These are phyloP conservation scores for Sclerotinia spermophila DNA, from an alignment of 2,329 filamentous ascomycete species.

Conservation along the genomic window DNA sequence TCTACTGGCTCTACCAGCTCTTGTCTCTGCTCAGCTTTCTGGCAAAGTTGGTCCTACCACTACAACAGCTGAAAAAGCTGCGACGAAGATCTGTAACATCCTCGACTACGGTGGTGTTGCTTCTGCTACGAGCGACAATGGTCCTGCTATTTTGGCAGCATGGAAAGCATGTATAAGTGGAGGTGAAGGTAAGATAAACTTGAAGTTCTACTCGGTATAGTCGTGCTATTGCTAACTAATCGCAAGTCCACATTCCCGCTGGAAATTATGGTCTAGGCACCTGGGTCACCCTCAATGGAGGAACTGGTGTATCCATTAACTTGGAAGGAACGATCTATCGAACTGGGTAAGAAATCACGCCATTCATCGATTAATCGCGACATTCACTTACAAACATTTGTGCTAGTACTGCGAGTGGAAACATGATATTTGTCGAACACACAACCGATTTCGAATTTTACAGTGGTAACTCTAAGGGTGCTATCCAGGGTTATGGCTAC, in stretches of 20 bases:
- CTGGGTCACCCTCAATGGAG: slow-evolving; percentile 48
- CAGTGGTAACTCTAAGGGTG: slow-evolving; percentile 48
- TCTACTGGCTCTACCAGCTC: slow-evolving; percentile 15
- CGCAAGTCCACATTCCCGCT: slow-evolving; percentile 27
- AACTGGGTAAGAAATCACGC: slow-evolving; percentile 38
- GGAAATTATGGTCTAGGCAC: slow-evolving; percentile 48
- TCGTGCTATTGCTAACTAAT: background rate
- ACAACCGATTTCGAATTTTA: slow-evolving; percentile 52
- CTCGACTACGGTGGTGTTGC: slow-evolving; percentile 46
- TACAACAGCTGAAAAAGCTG: slow-evolving; percentile 27
- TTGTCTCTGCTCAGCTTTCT: slow-evolving; percentile 26
- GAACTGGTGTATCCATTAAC: slow-evolving; percentile 47
- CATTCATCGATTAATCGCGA: background rate
- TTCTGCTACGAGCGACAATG: slow-evolving; percentile 45
- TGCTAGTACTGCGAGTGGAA: slow-evolving; percentile 41
- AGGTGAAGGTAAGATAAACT: slow-evolving; percentile 34
- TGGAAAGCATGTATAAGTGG: slow-evolving; percentile 45
- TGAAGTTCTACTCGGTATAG: background rate
- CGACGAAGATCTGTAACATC: slow-evolving; percentile 42
- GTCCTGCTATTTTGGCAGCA: slow-evolving; percentile 42
- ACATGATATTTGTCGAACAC: slow-evolving; percentile 52
- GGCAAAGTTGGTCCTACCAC: slow-evolving; percentile 33
- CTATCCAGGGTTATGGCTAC: slow-evolving; percentile 52
- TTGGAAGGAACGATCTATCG: slow-evolving; percentile 52
- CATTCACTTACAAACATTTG: background rate